These are phyloP conservation scores for Naganishia randhawae DNA, from an alignment of 768 basidiomycete genomes.

Conservation along the genomic window DNA sequence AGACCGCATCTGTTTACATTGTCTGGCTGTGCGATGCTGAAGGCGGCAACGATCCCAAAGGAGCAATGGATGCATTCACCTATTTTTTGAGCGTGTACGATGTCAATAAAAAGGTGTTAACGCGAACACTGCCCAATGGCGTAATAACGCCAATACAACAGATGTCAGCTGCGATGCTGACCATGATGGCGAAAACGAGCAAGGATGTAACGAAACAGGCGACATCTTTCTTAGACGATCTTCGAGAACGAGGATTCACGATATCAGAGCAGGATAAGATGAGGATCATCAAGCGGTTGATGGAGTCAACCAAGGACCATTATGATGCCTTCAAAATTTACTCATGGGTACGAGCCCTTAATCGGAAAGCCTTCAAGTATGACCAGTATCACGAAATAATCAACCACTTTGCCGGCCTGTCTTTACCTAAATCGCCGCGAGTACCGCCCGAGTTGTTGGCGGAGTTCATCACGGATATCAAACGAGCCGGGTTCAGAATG, in stretches of 20 bases:
- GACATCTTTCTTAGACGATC: conserved; percentile 61
- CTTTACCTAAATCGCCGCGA: conserved; percentile 55
- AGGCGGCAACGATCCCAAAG: conserved; percentile 6
- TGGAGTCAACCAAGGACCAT: conserved; percentile 60
- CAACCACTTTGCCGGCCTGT: conserved; percentile 61
- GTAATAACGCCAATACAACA: conserved; percentile 1
- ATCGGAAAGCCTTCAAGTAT: conserved; percentile 51
- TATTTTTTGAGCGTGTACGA: conserved; percentile 16
- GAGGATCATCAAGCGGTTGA: conserved; percentile 62
- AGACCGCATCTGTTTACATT: conserved; percentile 1
- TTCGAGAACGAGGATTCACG: conserved; percentile 59
- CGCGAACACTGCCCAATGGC: not conserved
- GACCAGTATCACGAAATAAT: conserved; percentile 65
- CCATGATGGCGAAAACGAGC: conserved; percentile 10
- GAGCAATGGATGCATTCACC: conserved; percentile 2
- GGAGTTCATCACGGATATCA: conserved; percentile 77
- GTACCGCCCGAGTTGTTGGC: conserved; percentile 62
- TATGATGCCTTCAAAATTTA: conserved; percentile 67
- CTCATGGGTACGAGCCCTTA: conserved; percentile 48
- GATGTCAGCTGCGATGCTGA: conserved; percentile 1
- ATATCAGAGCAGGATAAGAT: conserved; percentile 56
- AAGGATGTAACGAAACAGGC: conserved; percentile 21
- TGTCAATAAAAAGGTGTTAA: not conserved
- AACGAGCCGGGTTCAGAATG: conserved; percentile 59
- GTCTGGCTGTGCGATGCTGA: conserved; percentile 3